phyloP scores from a whole-genome alignment of 441 rosid genomes.

The Pelargonium exstipulatum region DNA sequence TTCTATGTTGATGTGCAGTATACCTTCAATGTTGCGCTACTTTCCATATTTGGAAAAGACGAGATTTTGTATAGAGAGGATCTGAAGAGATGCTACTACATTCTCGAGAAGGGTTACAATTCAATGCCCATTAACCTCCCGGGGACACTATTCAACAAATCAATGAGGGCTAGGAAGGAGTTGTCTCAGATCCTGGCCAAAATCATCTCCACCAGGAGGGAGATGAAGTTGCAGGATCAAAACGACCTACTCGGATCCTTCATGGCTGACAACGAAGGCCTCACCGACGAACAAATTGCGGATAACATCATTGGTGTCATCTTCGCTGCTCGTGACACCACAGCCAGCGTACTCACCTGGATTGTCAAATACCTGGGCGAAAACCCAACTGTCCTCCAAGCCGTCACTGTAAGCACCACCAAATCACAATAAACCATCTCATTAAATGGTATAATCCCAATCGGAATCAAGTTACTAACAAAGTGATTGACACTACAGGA shows the following conservation, averaged over 20 bases:
- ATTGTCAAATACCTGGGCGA: constrained; percentile 79
- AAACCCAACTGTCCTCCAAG: constrained; percentile 67
- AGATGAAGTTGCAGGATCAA: constrained; percentile 35
- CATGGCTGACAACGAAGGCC: constrained; percentile 76
- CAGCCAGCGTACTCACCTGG: constrained; percentile 94
- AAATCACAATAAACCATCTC: no score
- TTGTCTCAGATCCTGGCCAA: constrained; percentile 65
- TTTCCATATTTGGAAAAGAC: constrained; percentile 85
- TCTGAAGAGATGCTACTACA: constrained; percentile 77
- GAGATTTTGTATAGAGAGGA: constrained; percentile 74
- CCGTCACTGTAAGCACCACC: constrained; percentile 61
- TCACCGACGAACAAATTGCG: constrained; percentile 78
- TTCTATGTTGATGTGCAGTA: constrained; percentile 39
- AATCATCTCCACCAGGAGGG: constrained; percentile 58
- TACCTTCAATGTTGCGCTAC: constrained; percentile 79
- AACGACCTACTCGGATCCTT: constrained; percentile 77
- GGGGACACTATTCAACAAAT: constrained; percentile 78
- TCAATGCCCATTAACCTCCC: constrained; percentile 90
- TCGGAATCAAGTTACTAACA: no score
- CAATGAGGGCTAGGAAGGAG: constrained; percentile 86
- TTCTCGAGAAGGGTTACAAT: constrained; percentile 89
- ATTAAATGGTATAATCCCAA: no score
- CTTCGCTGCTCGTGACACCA: constrained; percentile 95
- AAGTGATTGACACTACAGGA: constrained; percentile 38
- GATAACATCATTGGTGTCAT: constrained; percentile 92